Percentiles rank a stretch among this genome's conserved stretches.
Evolutionary conservation across 2,329 filamentous ascomycete genomes (phyloP).

Genomic region (Trichoderma citrinoviride): DNA sequence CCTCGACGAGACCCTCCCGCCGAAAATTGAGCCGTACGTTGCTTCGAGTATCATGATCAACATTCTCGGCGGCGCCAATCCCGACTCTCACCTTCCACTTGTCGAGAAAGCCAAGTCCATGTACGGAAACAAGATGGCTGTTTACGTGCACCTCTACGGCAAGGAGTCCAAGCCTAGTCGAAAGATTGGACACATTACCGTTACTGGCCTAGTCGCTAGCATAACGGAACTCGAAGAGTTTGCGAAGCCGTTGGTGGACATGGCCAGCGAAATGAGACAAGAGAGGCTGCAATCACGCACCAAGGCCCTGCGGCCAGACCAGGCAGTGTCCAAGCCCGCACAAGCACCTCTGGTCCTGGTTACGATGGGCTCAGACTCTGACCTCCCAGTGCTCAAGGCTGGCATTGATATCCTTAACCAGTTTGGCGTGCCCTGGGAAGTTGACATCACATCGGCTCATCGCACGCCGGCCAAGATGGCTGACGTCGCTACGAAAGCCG

Average conservation of each 20-base stretch:
- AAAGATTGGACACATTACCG: constrained; percentile 93
- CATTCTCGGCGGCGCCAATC: constrained; percentile 66
- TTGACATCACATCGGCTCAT: constrained; percentile 77
- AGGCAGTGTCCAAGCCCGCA: constrained; percentile 21
- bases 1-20: constrained; percentile 59
- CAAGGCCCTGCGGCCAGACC: constrained; percentile 38
- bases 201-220: constrained; percentile 66
- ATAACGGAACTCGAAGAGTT: constrained; percentile 55
- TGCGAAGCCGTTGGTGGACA: constrained; percentile 66
- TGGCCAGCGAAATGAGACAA: constrained; percentile 58
- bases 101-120: constrained; percentile 46
- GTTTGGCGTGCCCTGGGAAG: constrained; percentile 70
- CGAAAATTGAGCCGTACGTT: constrained; percentile 57
- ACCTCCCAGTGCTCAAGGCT: constrained; percentile 64
- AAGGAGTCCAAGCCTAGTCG: constrained; percentile 83
- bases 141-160: constrained; percentile 81
- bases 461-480: constrained; percentile 70
- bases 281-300: constrained; percentile 47
- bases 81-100: constrained; percentile 59
- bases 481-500: constrained; percentile 61
- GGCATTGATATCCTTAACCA: constrained; percentile 64
- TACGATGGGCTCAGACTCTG: constrained; percentile 82
- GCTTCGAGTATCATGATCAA: constrained; percentile 74
- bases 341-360: constrained; percentile 63
- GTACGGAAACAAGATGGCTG: constrained; percentile 46